phyloP scores from a whole-genome alignment of 2,329 filamentous ascomycete genomes.

The Hymenoscyphus fructigenus region DNA sequence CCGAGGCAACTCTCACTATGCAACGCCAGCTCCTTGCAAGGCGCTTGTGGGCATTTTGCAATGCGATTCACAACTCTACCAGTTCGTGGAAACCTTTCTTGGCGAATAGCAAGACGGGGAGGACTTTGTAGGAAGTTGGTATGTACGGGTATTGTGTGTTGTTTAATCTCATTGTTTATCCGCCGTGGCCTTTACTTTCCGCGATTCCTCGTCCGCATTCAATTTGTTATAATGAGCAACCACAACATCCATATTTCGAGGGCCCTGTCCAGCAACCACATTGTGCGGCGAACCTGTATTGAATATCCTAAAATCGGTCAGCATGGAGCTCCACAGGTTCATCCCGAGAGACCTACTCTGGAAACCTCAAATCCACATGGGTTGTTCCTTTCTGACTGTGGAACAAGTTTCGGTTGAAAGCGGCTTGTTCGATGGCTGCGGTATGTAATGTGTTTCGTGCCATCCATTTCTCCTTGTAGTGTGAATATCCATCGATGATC shows the following conservation, averaged over 20 bases:
- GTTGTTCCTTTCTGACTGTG: constrained; percentile 44
- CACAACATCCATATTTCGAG: constrained; percentile 57
- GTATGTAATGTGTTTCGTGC: constrained; percentile 60
- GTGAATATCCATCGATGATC: constrained; percentile 55
- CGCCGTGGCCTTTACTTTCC: constrained; percentile 45
- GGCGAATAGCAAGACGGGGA: background rate
- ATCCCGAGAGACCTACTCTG: constrained; percentile 54
- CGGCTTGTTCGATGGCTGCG: constrained; percentile 60
- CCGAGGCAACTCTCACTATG: background rate
- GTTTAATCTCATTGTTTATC: constrained; percentile 19
- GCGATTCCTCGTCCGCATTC: constrained; percentile 55
- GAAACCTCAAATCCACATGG: constrained; percentile 56
- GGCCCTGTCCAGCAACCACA: constrained; percentile 57
- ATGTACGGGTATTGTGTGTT: constrained; percentile 28
- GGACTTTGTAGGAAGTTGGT: constrained; percentile 11
- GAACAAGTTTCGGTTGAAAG: constrained; percentile 61
- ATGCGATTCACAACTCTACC: background rate
- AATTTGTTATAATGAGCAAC: constrained; percentile 62
- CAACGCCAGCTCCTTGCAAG: background rate
- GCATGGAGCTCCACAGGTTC: background rate
- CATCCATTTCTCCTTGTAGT: constrained; percentile 52
- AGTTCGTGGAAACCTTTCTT: background rate
- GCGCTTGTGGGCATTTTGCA: background rate
- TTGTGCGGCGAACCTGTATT: constrained; percentile 64
- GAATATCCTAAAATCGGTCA: constrained; percentile 53